phyloP scores from a whole-genome alignment of 768 basidiomycete species.

The Mycena floridula region DNA sequence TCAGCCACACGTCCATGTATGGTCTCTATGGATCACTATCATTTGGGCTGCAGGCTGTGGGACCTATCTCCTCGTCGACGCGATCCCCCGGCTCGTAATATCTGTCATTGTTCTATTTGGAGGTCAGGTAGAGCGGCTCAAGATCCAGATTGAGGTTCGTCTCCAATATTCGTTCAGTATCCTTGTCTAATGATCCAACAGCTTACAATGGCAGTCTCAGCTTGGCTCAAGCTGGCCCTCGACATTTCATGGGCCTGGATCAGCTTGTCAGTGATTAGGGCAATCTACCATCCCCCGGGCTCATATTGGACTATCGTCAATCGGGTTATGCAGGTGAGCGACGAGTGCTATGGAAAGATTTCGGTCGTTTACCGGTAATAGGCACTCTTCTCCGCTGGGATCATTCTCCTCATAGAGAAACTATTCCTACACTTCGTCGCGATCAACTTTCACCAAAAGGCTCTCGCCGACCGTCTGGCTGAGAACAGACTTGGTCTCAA shows the following conservation, averaged over 20 bases:
- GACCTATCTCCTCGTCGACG: slow-evolving; percentile 61
- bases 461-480: slow-evolving; percentile 64
- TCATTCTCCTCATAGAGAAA: slow-evolving; percentile 39
- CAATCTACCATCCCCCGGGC: slow-evolving; percentile 53
- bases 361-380: too few species aligned
- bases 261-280: slow-evolving; percentile 54
- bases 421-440: slow-evolving; percentile 70
- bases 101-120: slow-evolving; percentile 47
- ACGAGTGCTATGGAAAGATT: too few species aligned
- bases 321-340: slow-evolving; percentile 61
- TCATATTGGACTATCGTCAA: slow-evolving; percentile 65
- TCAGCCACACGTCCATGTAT: slow-evolving; percentile 51
- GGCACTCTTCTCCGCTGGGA: slow-evolving; percentile 39
- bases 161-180: neutral
- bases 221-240: slow-evolving; percentile 66
- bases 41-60: slow-evolving; percentile 56
- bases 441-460: slow-evolving; percentile 75
- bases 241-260: slow-evolving; percentile 74
- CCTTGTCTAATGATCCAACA: slow-evolving; percentile 17
- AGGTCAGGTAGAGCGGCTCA: slow-evolving; percentile 58
- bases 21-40: slow-evolving; percentile 66
- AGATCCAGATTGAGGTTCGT: slow-evolving; percentile 63
- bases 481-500: slow-evolving; percentile 68
- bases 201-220: slow-evolving; percentile 62
- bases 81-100: slow-evolving; percentile 51